Evolutionary conservation across 1,284 basidiomycete species (phyloP).

Genomic region (Papiliotrema nemorosa): DNA sequence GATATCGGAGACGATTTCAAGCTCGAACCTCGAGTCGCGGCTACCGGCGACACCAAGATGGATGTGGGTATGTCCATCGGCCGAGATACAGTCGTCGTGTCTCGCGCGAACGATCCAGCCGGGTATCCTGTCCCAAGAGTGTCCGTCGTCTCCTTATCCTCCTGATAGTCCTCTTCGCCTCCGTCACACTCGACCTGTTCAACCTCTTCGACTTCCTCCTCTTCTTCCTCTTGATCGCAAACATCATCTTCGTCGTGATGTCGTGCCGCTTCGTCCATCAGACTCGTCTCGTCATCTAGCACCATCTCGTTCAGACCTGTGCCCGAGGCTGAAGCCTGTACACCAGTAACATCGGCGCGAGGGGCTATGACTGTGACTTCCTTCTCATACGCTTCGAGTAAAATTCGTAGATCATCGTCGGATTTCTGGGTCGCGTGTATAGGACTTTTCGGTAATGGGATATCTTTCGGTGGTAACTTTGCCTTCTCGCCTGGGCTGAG

Average conservation of each 20-base stretch:
- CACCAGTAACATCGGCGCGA: no score
- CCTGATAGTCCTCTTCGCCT: not conserved
- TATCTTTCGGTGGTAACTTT: constrained; percentile 15
- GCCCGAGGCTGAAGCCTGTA: no score
- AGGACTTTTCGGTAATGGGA: constrained; percentile 23
- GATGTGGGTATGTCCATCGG: no score
- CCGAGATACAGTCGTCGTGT: no score
- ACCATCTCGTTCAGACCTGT: no score
- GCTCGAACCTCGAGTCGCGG: not conserved
- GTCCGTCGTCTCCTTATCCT: not conserved
- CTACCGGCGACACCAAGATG: no score
- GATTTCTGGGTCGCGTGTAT: constrained; percentile 1
- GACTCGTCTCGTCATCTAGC: no score
- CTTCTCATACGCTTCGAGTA: no score
- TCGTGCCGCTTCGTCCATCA: no score
- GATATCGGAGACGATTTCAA: not conserved
- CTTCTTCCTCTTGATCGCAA: not conserved
- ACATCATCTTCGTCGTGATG: no score
- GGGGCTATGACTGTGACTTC: no score
- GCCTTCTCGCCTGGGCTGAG: constrained; percentile 18
- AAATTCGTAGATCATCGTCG: not conserved
- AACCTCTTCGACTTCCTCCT: not conserved
- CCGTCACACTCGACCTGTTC: not conserved
- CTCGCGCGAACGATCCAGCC: not conserved
- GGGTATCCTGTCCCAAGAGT: not conserved